Evolutionary conservation across 2,329 filamentous ascomycete genomes (phyloP).

Genomic region (Sporothrix sp.): DNA sequence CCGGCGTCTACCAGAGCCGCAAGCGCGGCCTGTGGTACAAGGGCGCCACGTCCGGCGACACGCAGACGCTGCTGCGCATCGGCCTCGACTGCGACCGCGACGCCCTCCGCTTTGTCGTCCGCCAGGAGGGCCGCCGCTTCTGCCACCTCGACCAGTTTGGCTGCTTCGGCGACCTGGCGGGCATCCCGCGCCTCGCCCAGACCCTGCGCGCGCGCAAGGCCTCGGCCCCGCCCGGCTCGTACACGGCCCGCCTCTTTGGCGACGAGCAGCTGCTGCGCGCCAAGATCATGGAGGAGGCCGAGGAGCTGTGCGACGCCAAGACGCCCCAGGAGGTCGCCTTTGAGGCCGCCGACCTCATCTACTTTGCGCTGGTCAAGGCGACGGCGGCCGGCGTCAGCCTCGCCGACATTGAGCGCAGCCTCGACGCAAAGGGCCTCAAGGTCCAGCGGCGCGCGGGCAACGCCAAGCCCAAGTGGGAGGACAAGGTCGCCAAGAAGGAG

Average conservation of each 20-base stretch:
- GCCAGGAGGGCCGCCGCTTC: conserved; percentile 80
- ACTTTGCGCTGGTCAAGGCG: conserved; percentile 90
- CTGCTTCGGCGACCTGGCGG: conserved; percentile 79
- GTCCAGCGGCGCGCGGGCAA: conserved; percentile 89
- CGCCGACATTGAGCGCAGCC: conserved; percentile 81
- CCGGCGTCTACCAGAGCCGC: conserved; percentile 88
- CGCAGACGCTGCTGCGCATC: conserved; percentile 77
- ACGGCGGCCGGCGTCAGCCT: conserved; percentile 74
- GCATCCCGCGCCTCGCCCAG: conserved; percentile 76
- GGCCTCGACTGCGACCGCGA: conserved; percentile 90
- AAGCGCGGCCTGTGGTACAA: conserved; percentile 97
- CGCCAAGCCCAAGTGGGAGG: conserved; percentile 86
- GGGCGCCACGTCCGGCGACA: conserved; percentile 87
- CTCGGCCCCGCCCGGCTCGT: conserved; percentile 79
- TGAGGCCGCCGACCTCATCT: conserved; percentile 89
- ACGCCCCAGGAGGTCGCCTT: conserved; percentile 63
- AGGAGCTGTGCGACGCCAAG: conserved; percentile 82
- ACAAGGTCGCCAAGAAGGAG: conserved; percentile 48
- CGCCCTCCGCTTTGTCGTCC: conserved; percentile 80
- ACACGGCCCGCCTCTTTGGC: conserved; percentile 85
- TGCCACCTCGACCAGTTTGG: conserved; percentile 87
- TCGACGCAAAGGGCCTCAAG: conserved; percentile 92
- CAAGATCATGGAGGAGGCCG: conserved; percentile 98
- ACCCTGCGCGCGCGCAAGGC: conserved; percentile 73
- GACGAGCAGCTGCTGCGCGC: conserved; percentile 82